A percentile compares a stretch with the other conserved stretches of the same genome.
These are phyloP conservation scores for Pholiota microspora DNA, from an alignment of 768 basidiomycete genomes.

Conservation along the genomic window DNA sequence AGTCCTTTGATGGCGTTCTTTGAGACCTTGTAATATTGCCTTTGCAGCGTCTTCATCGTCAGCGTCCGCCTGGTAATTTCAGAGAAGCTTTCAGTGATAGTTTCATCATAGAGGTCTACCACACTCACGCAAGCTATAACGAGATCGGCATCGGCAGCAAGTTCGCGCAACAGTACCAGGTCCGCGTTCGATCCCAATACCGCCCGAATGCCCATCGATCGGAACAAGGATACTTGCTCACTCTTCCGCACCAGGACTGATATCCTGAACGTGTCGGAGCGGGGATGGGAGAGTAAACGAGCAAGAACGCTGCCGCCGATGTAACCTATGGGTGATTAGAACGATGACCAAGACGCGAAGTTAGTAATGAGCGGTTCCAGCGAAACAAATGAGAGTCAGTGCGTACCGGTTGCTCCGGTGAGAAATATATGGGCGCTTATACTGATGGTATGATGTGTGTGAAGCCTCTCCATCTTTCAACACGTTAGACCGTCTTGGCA, in stretches of 20 bases:
- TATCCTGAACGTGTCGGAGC: conserved; percentile 38
- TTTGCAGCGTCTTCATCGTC: conserved; percentile 36
- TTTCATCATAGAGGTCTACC: background rate
- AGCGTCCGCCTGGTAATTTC: conserved; percentile 31
- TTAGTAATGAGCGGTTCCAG: background rate
- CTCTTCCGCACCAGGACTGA: conserved; percentile 44
- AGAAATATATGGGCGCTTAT: conserved; percentile 39
- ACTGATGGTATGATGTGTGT: conserved; percentile 15
- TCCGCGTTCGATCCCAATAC: conserved; percentile 42
- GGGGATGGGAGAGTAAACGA: conserved; percentile 43
- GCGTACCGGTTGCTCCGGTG: conserved; percentile 45
- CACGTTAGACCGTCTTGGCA: background rate
- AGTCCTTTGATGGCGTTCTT: conserved; percentile 31
- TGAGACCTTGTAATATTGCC: conserved; percentile 37
- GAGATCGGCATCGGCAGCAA: conserved; percentile 43
- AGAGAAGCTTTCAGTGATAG: background rate
- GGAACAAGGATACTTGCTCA: conserved; percentile 34
- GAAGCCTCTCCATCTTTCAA: conserved; percentile 1
- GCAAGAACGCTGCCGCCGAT: conserved; percentile 54
- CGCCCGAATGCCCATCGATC: conserved; percentile 32
- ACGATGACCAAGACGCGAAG: background rate
- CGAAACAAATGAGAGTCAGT: background rate
- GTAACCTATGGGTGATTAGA: conserved; percentile 37
- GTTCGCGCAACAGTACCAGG: conserved; percentile 31
- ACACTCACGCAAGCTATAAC: conserved; percentile 38